Base-by-base conservation (phyloP, 2,329 filamentous ascomycete species). In the Ampelomyces quisqualis region DNA sequence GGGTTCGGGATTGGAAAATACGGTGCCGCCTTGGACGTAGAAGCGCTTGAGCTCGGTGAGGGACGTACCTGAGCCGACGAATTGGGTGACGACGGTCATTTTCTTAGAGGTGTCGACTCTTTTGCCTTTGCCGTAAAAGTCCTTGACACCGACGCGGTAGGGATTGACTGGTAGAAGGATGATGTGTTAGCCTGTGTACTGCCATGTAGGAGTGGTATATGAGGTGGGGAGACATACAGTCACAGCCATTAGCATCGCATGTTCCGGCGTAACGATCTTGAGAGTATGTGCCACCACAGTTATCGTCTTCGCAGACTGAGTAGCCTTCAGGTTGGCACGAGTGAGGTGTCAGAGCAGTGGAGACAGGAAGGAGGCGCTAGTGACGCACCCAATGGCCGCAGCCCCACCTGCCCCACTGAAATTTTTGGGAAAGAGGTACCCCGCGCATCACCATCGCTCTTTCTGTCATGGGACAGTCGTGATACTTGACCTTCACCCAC, bases 181-280 rank as follows among this genome's bases (percentile, higher is more conserved):
- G 8, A 6, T 10, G n/a, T 26, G 22, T 34, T 18, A 34, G 32
- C n/a, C n/a, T n/a, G 14, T 7, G 21, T 24, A 13, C 8, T 24
- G n/a, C 2, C 2, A 33, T 8, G 18, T n/a, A 7, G 17, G 5
- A 19, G 13, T 17, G 19, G 11, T 6, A 7, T 18, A 15, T 10
- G 3, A 23, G 19, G 4, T 13, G 15, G 23, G 4, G 5, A 29
- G 6, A 15, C 34, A 20, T 28, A 37, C 34, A 85, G 63, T 85
- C 82, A 58, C 82, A 86, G 27, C 82, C 82, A 53, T 84, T 80
- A 39, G 79, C 77, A 55, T 86, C 83, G 60, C 82, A 85, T 42
- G 75, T 70, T 27, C 81, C 81, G 11, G 62, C 72, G 57, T 85
- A 84, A 40, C 81, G 78, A 49, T 74, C 68, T 20, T 82, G 40